Conservation (phyloP, 2,329 filamentous ascomycete species). For the Scedosporium dehoogii region DNA sequence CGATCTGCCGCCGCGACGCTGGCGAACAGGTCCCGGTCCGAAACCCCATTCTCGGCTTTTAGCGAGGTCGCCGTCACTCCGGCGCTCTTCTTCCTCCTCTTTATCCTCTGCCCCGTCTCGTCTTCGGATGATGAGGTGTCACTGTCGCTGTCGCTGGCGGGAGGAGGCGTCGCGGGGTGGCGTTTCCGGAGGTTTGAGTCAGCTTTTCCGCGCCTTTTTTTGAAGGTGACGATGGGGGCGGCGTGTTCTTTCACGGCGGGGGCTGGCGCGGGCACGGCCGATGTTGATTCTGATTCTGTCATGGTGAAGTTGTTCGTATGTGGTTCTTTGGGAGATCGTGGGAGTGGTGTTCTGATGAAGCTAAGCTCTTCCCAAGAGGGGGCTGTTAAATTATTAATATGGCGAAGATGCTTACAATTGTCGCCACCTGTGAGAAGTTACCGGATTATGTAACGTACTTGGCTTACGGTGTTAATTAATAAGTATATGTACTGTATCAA, state of each 20-base stretch:
- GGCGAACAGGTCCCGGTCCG: slow-evolving; percentile 27
- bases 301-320: background rate
- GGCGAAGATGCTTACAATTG: too few species aligned
- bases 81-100: slow-evolving; percentile 1
- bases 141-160: background rate
- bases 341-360: too few species aligned
- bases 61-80: background rate
- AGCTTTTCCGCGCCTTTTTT: background rate
- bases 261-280: background rate
- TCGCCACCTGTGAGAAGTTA: too few species aligned
- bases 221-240: background rate
- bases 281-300: background rate
- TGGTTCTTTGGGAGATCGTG: too few species aligned
- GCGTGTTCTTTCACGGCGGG: background rate
- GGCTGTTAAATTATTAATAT: too few species aligned
- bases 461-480: too few species aligned
- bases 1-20: slow-evolving; percentile 53
- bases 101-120: background rate
- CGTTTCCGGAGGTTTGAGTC: background rate
- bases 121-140: background rate
- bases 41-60: background rate
- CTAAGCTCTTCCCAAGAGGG: too few species aligned
- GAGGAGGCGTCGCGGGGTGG: background rate
- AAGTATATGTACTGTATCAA: too few species aligned
- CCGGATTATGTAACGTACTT: too few species aligned